These are phyloP conservation scores for Pinus tabuliformis DNA, from an alignment of 75 land plant species.

Conservation along the genomic window DNA sequence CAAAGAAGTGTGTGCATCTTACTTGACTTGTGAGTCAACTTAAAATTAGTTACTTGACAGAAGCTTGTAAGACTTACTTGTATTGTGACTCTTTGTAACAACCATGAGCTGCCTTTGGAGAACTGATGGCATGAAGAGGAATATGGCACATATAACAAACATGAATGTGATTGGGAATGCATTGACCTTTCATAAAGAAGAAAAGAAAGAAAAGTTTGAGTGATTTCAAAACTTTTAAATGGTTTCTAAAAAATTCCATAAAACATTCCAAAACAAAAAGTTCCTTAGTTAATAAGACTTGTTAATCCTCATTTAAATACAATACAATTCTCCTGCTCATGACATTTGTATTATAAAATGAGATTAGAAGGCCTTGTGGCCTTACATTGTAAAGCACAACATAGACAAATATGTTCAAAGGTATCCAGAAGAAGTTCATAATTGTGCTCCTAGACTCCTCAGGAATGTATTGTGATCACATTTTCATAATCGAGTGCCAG, in stretches of 20 bases:
- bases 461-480: no score
- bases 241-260: neutral
- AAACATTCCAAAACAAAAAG: neutral
- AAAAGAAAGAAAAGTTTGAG: conserved; percentile 1
- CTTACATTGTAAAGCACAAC: conserved; percentile 94
- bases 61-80: conserved; percentile 52
- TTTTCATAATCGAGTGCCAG: no score
- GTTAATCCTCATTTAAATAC: neutral
- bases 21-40: neutral
- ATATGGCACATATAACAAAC: conserved; percentile 99
- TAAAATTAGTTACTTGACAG: no score
- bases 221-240: neutral
- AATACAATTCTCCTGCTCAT: neutral
- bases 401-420: conserved; percentile 94
- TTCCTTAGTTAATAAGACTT: neutral
- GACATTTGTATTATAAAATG: neutral
- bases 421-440: conserved; percentile 94
- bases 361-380: neutral
- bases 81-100: conserved; percentile 65
- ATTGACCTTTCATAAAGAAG: conserved; percentile 25
- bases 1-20: neutral
- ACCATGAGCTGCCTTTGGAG: conserved; percentile 77
- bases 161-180: conserved; percentile 95
- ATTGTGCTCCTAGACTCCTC: no score
- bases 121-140: conserved; percentile 82